Percentiles rank a stretch among this genome's conserved stretches.
Evolutionary conservation across 2,329 filamentous ascomycete species (phyloP).

Genomic region (Aspergillus uvarum): DNA sequence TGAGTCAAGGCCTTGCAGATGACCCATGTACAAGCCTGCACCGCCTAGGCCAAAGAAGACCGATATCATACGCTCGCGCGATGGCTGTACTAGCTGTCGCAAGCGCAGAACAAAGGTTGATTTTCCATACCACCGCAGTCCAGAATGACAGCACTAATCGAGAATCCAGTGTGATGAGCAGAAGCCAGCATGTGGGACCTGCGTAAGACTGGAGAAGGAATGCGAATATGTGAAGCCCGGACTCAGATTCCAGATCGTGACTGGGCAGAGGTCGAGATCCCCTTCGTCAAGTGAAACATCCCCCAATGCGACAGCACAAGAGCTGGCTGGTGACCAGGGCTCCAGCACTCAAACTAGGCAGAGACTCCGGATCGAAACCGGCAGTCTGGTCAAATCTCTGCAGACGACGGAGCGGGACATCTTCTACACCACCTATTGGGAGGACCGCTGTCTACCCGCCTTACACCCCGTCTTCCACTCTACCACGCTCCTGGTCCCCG

Average conservation of each 20-base stretch:
- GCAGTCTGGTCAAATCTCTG: slow-evolving; percentile 18
- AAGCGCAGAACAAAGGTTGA: slow-evolving; percentile 19
- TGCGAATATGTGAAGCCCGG: slow-evolving; percentile 15
- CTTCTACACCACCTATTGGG: slow-evolving; percentile 29
- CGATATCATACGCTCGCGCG: slow-evolving; percentile 22
- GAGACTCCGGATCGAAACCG: not conserved
- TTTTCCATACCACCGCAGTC: too few species aligned
- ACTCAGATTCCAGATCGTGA: slow-evolving; percentile 17
- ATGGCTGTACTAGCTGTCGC: slow-evolving; percentile 21
- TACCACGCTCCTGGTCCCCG: not conserved
- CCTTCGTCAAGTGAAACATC: too few species aligned
- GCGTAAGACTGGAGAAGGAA: slow-evolving; percentile 18
- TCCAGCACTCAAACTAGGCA: not conserved
- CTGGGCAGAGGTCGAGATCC: not conserved
- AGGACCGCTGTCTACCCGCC: slow-evolving; percentile 24
- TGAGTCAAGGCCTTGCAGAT: too few species aligned
- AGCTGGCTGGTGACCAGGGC: not conserved
- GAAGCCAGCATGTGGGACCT: slow-evolving; percentile 27
- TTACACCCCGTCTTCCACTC: slow-evolving; percentile 24
- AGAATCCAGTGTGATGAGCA: slow-evolving; percentile 24
- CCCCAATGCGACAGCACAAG: not conserved
- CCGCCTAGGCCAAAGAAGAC: slow-evolving; percentile 21
- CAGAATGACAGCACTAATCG: not conserved
- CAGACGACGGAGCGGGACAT: slow-evolving; percentile 24
- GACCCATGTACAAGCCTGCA: slow-evolving; percentile 20